Percentiles rank a stretch among this genome's conserved stretches.
These are phyloP conservation scores for Passalora sequoiae DNA, from an alignment of 2,329 filamentous ascomycete genomes.

Conservation along the genomic window DNA sequence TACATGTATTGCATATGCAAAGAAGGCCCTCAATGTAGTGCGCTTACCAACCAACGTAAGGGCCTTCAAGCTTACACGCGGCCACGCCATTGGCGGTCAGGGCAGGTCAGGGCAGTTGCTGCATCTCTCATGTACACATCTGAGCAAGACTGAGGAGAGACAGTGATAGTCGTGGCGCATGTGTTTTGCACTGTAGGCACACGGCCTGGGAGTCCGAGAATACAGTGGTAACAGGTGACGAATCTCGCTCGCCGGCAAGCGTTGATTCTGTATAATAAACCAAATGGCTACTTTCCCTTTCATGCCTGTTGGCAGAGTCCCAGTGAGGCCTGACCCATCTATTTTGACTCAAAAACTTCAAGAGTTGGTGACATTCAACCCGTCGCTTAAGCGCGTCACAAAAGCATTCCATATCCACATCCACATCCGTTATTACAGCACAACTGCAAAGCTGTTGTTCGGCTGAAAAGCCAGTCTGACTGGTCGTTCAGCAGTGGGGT, in stretches of 20 bases:
- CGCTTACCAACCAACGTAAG: no score
- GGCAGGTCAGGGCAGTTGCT: no score
- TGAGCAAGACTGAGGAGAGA: no score
- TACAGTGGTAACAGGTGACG: no score
- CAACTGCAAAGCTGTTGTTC: not conserved
- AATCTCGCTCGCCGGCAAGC: not conserved
- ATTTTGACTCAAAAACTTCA: not conserved
- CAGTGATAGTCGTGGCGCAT: no score
- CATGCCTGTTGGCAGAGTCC: not conserved
- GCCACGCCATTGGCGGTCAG: no score
- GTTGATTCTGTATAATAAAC: not conserved
- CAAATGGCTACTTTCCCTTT: not conserved
- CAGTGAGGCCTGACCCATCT: not conserved
- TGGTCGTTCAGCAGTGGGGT: slow-evolving; percentile 3
- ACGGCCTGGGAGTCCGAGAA: no score
- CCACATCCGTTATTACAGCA: slow-evolving; percentile 3
- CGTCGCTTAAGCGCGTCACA: slow-evolving; percentile 6
- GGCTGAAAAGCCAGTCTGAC: not conserved
- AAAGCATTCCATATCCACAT: not conserved
- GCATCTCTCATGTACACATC: no score
- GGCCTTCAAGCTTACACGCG: no score
- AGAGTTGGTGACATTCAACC: not conserved
- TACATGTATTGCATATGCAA: no score
- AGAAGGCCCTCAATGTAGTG: no score
- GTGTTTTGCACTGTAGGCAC: no score